Base-by-base conservation (phyloP, 1,139 yeast species). In the Sugiyamaella paludigena region DNA sequence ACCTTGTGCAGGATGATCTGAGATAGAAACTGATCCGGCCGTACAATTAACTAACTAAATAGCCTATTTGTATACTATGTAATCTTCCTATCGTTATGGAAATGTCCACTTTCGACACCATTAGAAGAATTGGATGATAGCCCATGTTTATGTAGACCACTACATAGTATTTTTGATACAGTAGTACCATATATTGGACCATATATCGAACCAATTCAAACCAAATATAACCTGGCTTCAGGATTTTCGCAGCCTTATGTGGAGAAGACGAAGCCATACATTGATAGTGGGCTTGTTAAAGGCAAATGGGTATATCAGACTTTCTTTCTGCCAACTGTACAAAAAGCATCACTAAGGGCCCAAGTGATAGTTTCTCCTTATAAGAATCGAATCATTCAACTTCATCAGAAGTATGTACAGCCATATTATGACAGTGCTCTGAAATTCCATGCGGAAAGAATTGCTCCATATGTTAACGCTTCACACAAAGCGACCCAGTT, bases 21-120 rank as follows among this genome's bases (percentile, higher is more conserved):
- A n/a, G n/a, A n/a, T n/a, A n/a, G n/a, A n/a, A n/a, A n/a, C n/a
- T n/a, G n/a, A n/a, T n/a, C n/a, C n/a, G n/a, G n/a, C n/a, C n/a
- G n/a, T n/a, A n/a, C n/a, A 4, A 19, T 19, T 19, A 19, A 4
- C 24, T 30, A 30, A n/a, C 33, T 30, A 30, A 34, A 8, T 38
- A 43, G 66, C 34, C 39, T 59, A 10, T 54, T 59, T 27, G 56
- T 63, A 13, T 62, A 61, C 47, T 63, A 63, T 46, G 16, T 58
- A 39, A 50, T 61, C 24, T 63, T 55, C 38, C 49, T 63, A 47
- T 48, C 58, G 6, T 24, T 60, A 10, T 61, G 65, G 64, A 45
- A 47, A 39, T 63, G 67, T 43, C 66, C 67, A 2, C 55, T 55
- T 1, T 33, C 56, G 26, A 16, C 53, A 2, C 46, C n/a, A 27